Base-by-base conservation (phyloP, 305 asterid species). In the Fraxinus ornus region DNA sequence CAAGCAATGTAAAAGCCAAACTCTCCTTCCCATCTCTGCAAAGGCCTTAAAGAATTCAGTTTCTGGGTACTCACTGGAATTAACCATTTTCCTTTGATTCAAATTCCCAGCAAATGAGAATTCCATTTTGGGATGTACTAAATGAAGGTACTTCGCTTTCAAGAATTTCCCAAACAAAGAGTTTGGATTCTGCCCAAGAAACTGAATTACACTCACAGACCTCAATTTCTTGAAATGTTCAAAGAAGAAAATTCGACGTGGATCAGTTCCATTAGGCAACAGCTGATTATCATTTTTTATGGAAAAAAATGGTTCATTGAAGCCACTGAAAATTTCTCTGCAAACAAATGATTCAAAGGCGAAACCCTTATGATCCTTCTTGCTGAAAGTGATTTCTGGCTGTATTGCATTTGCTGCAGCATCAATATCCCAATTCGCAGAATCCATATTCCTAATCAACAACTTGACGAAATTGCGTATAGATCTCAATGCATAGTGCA, bases 121-220 rank as follows among this genome's bases (percentile, higher is more conserved):
- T 60, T 93, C 97, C 97, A 93, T 93, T 83, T 91, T 91, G 19
- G 95, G 97, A 74, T 93, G 97, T 79, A 93, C 91, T 86, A 94
- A 21, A 10, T 86, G 90, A 17, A 96, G 93, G 78, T 96, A 91
- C 87, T 88, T 93, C 0, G 89, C 82, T 35, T 88, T 93, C 88
- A 91, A 70, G 49, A 93, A 89, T 55, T 86, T 91, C 41, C 91
- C 91, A 9, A 91, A 87, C 22, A 77, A 26, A 22, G 97, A 94
- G 80, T 80, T 83, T 2, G 94, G 92, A 36, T 89, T 90, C 5
- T 88, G 93, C 78, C 89, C 91, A 15, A 92, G 89, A 70, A 88
- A 91, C 64, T 92, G 93, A 72, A 84, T 28, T 0, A 82, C 88
- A 37, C 80, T 88, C 26, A 73, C 93, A 1, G 95, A 88, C 44